A percentile compares a stretch with the other conserved stretches of the same genome.
phyloP scores from a whole-genome alignment of 1,284 basidiomycete genomes.

The Ganoderma meredithae region DNA sequence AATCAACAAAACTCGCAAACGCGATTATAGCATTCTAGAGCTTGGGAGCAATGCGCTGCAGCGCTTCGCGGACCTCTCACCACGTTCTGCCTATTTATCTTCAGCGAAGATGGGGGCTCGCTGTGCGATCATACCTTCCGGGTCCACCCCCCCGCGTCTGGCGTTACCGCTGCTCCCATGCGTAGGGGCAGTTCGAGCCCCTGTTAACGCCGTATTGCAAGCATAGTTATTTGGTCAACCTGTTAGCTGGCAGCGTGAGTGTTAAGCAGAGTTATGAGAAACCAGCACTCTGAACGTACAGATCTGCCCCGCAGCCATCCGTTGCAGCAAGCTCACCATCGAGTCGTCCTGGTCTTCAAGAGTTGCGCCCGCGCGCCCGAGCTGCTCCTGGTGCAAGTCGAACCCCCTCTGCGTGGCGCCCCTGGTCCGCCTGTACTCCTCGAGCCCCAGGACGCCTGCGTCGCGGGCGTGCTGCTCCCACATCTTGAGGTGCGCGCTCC shows the following conservation, averaged over 20 bases:
- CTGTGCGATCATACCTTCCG: neutral
- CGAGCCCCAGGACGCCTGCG: neutral
- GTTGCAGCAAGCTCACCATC: neutral
- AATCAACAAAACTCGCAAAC: too few relatives aligned
- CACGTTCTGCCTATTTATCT: too few relatives aligned
- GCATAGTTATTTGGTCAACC: neutral
- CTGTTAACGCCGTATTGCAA: neutral
- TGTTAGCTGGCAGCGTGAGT: neutral
- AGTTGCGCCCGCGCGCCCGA: neutral
- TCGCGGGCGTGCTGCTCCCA: neutral
- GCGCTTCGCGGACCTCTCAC: too few relatives aligned
- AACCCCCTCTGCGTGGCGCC: neutral
- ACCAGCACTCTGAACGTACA: neutral
- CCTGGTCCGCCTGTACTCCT: neutral
- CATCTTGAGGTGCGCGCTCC: neutral
- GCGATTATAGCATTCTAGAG: too few relatives aligned
- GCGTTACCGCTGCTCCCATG: neutral
- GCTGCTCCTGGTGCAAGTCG: slow-evolving; percentile 1
- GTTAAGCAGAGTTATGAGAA: neutral
- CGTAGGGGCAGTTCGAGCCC: too few relatives aligned
- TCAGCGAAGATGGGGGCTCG: too few relatives aligned
- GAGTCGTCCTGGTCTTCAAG: neutral
- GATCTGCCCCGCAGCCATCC: neutral
- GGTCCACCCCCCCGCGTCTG: neutral
- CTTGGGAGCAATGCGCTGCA: neutral